Evolutionary conservation across 1,284 basidiomycete genomes (phyloP).

Genomic region (Clitocybe nebularis): DNA sequence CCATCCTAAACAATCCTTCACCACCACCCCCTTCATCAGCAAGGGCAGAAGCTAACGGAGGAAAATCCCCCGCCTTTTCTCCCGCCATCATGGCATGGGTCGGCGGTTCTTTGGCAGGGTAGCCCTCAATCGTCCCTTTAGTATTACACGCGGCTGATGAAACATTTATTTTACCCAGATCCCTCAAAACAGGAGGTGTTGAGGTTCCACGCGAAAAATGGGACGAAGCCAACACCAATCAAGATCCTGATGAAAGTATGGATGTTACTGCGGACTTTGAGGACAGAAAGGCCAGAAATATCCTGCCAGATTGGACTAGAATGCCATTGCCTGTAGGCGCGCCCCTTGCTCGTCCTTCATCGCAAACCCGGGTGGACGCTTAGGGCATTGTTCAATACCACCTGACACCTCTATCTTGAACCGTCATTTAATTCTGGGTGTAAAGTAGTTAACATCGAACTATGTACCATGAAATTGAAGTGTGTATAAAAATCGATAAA

Average conservation of each 20-base stretch:
- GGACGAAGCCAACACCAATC: constrained; percentile 63
- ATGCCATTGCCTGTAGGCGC: constrained; percentile 57
- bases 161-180: constrained; percentile 23
- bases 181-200: constrained; percentile 79
- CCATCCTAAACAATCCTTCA: constrained; percentile 81
- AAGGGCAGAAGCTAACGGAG: constrained; percentile 54
- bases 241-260: constrained; percentile 40
- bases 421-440: neutral
- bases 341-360: constrained; percentile 37
- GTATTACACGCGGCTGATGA: constrained; percentile 2
- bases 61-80: constrained; percentile 82
- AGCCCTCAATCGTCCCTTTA: constrained; percentile 25
- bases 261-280: constrained; percentile 35
- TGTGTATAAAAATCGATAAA: constrained; percentile 4
- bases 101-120: constrained; percentile 92
- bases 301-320: constrained; percentile 81
- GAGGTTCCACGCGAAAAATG: constrained; percentile 82
- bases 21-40: constrained; percentile 42
- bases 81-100: constrained; percentile 84
- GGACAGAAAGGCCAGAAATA: constrained; percentile 33
- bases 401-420: neutral
- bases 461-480: neutral
- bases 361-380: constrained; percentile 18
- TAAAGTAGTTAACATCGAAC: neutral
- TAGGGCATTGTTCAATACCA: constrained; percentile 1